These are phyloP conservation scores for Nicotiana paniculata DNA, from an alignment of 257 asterid genomes.

Conservation along the genomic window DNA sequence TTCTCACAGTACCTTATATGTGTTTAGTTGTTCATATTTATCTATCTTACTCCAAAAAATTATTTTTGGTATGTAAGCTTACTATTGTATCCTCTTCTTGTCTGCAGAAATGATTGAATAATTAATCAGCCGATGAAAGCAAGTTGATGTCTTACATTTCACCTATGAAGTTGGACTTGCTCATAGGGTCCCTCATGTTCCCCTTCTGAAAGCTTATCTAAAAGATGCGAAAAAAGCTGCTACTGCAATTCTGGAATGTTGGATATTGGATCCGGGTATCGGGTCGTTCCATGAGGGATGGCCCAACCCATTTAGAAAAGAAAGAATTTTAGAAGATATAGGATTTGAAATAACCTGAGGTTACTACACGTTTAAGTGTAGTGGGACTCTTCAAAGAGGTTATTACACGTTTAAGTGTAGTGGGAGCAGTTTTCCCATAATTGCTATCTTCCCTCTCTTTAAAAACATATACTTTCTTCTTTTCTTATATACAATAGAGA, in stretches of 20 bases:
- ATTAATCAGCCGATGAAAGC: slow-evolving; percentile 90
- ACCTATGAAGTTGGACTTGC: slow-evolving; percentile 88
- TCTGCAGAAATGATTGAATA: slow-evolving; percentile 90
- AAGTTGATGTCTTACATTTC: slow-evolving; percentile 98
- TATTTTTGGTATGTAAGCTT: slow-evolving; percentile 25
- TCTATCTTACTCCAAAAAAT: not conserved
- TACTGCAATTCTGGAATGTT: slow-evolving; percentile 48
- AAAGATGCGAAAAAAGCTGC: slow-evolving; percentile 89
- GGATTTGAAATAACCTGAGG: too few species aligned
- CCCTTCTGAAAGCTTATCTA: slow-evolving; percentile 83
- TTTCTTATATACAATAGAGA: too few species aligned
- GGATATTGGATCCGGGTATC: too few species aligned
- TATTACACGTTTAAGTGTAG: too few species aligned
- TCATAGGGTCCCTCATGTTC: slow-evolving; percentile 84
- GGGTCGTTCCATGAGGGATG: too few species aligned
- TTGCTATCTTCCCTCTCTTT: too few species aligned
- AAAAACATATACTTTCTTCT: too few species aligned
- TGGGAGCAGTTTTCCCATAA: too few species aligned
- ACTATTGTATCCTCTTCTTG: slow-evolving; percentile 17
- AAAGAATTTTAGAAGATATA: too few species aligned
- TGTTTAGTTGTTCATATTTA: not conserved
- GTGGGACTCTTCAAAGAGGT: too few species aligned
- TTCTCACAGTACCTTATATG: not conserved
- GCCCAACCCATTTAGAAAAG: too few species aligned
- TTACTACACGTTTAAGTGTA: too few species aligned